A percentile compares a stretch with the other conserved stretches of the same genome.
These are phyloP conservation scores for Talaromyces sp. DNA, from an alignment of 2,329 filamentous ascomycete species.

Conservation along the genomic window DNA sequence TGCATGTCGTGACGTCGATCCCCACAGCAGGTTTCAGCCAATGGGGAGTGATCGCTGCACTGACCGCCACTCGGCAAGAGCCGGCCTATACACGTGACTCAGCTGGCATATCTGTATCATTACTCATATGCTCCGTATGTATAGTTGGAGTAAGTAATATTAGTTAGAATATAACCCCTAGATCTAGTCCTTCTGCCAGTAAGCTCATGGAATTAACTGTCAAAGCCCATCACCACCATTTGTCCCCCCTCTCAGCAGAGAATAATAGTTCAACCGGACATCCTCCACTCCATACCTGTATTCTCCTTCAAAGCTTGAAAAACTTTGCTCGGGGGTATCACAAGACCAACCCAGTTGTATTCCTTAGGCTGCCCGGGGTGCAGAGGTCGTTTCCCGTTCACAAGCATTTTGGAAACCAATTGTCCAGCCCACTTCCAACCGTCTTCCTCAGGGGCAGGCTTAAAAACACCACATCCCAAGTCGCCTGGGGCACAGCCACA, in stretches of 20 bases:
- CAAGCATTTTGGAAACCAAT: slow-evolving; percentile 1
- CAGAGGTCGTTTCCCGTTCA: background rate
- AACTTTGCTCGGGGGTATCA: slow-evolving; percentile 6
- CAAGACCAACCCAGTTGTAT: background rate
- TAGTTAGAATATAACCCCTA: too few relatives aligned
- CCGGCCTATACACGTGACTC: background rate
- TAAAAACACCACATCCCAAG: slow-evolving; percentile 7
- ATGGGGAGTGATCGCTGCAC: background rate
- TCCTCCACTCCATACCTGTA: slow-evolving; percentile 4
- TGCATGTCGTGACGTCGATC: background rate
- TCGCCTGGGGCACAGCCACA: slow-evolving; percentile 4
- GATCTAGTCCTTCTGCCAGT: background rate
- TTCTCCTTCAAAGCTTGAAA: slow-evolving; percentile 4
- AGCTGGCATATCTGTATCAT: too few relatives aligned
- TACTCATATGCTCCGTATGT: too few relatives aligned
- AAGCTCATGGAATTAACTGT: background rate
- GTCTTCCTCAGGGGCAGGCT: background rate
- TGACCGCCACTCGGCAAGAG: background rate
- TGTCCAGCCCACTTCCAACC: slow-evolving; percentile 8
- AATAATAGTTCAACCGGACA: background rate
- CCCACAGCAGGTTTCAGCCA: background rate
- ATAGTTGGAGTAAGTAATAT: too few relatives aligned
- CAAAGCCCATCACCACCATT: too few relatives aligned
- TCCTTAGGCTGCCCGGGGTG: too few relatives aligned
- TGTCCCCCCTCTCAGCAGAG: too few relatives aligned